Evolutionary conservation across 345 rosid species (phyloP).

Genomic region (Isatis tinctoria): DNA sequence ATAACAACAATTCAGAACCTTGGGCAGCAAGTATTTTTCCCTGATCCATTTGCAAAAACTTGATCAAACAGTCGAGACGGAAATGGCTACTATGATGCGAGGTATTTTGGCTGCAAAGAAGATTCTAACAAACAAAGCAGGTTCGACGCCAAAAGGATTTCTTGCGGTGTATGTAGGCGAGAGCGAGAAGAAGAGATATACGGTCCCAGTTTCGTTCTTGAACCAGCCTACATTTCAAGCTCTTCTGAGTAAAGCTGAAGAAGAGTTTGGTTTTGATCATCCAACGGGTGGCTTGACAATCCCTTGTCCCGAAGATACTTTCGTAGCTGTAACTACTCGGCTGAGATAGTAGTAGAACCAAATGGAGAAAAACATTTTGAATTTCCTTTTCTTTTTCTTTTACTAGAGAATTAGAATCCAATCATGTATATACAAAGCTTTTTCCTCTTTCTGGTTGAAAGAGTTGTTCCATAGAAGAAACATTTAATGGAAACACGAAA

Average conservation of each 20-base stretch:
- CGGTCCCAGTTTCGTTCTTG: background rate
- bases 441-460: background rate
- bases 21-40: background rate
- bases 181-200: conserved; percentile 24
- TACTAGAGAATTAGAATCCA: background rate
- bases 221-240: background rate
- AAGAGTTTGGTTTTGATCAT: conserved; percentile 45
- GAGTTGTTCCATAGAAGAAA: background rate
- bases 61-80: background rate
- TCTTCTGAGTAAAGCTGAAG: conserved; percentile 25
- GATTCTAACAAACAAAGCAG: conserved; percentile 1
- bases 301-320: conserved; percentile 43
- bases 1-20: background rate
- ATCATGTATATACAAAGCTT: background rate
- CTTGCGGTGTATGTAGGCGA: conserved; percentile 52
- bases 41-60: background rate
- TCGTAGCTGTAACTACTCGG: conserved; percentile 32
- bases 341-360: background rate
- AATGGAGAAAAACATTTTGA: background rate
- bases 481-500: too few species aligned
- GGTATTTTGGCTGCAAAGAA: conserved; percentile 15
- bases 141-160: conserved; percentile 34
- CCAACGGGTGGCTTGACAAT: conserved; percentile 48
- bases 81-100: conserved; percentile 13
- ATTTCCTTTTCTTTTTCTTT: too few species aligned